A percentile compares a stretch with the other conserved stretches of the same genome.
Evolutionary conservation across 495 filamentous ascomycete genomes (phyloP).

Genomic region (Massariosphaeria phaeospora): DNA sequence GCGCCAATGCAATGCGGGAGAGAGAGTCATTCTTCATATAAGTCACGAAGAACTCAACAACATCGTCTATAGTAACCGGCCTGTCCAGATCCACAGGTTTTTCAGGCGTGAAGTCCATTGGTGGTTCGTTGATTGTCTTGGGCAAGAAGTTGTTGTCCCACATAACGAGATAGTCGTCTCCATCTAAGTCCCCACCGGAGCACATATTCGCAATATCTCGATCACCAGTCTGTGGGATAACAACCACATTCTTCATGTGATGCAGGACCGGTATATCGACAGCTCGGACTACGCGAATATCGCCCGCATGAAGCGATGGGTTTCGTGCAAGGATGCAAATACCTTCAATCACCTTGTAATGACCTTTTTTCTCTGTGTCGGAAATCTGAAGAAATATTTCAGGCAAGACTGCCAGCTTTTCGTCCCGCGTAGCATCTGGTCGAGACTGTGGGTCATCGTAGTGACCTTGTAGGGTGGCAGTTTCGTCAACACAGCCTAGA

Average conservation of each 20-base stretch:
- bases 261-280: conserved; percentile 67
- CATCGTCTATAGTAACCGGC: conserved; percentile 60
- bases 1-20: conserved; percentile 72
- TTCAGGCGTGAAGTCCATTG: conserved; percentile 67
- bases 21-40: conserved; percentile 93
- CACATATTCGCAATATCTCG: conserved; percentile 86
- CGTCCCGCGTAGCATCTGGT: conserved; percentile 15
- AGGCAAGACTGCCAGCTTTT: conserved; percentile 52
- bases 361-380: conserved; percentile 46
- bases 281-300: conserved; percentile 81
- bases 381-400: conserved; percentile 85
- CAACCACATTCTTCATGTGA: conserved; percentile 77
- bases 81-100: conserved; percentile 48
- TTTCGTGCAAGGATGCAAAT: conserved; percentile 84
- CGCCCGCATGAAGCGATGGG: conserved; percentile 89
- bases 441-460: conserved; percentile 38
- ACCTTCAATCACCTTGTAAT: conserved; percentile 65
- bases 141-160: conserved; percentile 82
- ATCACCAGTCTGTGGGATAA: conserved; percentile 80
- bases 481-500: conserved; percentile 88
- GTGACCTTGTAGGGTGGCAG: conserved; percentile 66
- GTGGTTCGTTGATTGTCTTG: conserved; percentile 57
- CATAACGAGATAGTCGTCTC: conserved; percentile 90
- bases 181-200: conserved; percentile 92
- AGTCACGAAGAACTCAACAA: conserved; percentile 79